These are phyloP conservation scores for Drechslerella coelobrocha DNA, from an alignment of 2,329 filamentous ascomycete species.

Conservation along the genomic window DNA sequence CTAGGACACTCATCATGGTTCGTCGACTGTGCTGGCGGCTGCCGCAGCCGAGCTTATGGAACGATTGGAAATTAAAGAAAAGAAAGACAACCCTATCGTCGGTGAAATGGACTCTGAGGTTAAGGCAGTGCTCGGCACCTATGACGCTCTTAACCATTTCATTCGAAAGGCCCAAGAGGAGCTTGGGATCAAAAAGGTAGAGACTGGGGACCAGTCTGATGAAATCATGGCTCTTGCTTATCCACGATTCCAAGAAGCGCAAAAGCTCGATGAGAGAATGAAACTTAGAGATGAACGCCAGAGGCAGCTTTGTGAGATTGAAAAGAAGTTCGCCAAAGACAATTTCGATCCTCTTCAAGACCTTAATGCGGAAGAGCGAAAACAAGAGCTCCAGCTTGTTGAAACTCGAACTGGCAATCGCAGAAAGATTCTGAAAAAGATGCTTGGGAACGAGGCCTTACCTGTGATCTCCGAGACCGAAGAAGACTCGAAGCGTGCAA, in stretches of 20 bases:
- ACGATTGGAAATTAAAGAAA: not conserved
- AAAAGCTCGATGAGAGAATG: not conserved
- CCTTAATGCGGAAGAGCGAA: conserved; percentile 3
- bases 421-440: conserved; percentile 7
- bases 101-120: not conserved
- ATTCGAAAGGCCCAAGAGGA: not conserved
- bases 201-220: not conserved
- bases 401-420: not conserved
- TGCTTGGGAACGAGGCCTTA: conserved; percentile 12
- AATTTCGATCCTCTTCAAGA: conserved; percentile 15
- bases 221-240: not conserved
- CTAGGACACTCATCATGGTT: conserved; percentile 1
- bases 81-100: not conserved
- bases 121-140: not conserved
- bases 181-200: not conserved
- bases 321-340: not conserved
- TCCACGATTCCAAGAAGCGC: not conserved
- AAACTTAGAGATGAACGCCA: conserved; percentile 5
- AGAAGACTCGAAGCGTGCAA: not conserved
- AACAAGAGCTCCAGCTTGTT: conserved; percentile 3
- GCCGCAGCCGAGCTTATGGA: not conserved
- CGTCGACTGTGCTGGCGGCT: not conserved
- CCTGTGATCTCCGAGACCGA: not conserved
- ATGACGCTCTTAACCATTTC: not conserved
- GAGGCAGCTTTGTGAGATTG: not conserved